These are phyloP conservation scores for Chenopodium berlandieri DNA, from an alignment of 148 eudicot genomes.

Conservation along the genomic window DNA sequence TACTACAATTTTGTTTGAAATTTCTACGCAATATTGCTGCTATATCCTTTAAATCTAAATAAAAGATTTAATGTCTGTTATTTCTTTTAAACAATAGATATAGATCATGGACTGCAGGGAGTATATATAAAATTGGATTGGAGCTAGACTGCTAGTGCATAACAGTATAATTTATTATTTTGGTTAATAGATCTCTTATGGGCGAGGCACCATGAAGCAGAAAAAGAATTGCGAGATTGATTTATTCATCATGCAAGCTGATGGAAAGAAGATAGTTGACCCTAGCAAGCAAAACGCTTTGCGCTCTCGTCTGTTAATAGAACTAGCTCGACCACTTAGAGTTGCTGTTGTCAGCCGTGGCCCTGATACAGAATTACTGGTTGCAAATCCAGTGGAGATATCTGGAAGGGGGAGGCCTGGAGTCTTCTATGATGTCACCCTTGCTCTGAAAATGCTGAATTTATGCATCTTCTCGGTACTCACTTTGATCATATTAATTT, in stretches of 20 bases:
- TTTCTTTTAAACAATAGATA: background rate
- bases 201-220: slow-evolving; percentile 44
- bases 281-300: slow-evolving; percentile 47
- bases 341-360: slow-evolving; percentile 59
- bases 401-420: slow-evolving; percentile 65
- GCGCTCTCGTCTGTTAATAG: slow-evolving; percentile 46
- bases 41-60: no score
- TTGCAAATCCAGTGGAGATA: slow-evolving; percentile 61
- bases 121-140: background rate
- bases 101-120: background rate
- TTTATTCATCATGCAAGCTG: slow-evolving; percentile 53
- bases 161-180: background rate
- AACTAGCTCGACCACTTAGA: slow-evolving; percentile 45
- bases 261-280: slow-evolving; percentile 58
- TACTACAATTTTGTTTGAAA: background rate
- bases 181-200: slow-evolving; percentile 48
- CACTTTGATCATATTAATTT: background rate
- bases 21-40: background rate
- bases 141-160: background rate
- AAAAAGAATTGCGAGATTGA: slow-evolving; percentile 48
- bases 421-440: slow-evolving; percentile 57
- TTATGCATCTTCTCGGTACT: slow-evolving; percentile 56
- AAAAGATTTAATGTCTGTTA: no score
- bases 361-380: slow-evolving; percentile 64
- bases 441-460: slow-evolving; percentile 55